Evolutionary conservation across 1,139 yeast species (phyloP), one percentile per base, ranked within the genome.

Genomic region (Debaryomyces coudertii): DNA sequence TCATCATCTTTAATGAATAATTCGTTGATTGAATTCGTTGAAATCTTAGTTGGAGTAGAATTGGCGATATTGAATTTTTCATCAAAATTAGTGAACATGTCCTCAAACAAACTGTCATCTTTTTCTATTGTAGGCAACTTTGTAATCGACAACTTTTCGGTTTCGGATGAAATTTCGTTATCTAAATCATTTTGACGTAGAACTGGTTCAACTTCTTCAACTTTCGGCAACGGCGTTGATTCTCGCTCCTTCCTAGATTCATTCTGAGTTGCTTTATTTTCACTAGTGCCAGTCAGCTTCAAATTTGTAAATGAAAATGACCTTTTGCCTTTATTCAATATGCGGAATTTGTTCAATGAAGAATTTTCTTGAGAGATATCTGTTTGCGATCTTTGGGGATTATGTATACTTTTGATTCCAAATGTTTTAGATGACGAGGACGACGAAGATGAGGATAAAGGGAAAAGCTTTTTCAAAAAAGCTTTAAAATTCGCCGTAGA

Each of bases 1-100:
- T 75, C 79, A 48, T 74, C 79, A 56, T 75, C 79, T 44, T 61
- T 63, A 47, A 75, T 63, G 48, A 71, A 68, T 29, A 74, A 74
- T 28, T 66, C 70, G 34, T 58, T 62, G n/a, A 59, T 46, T 3
- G 45, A 38, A 43, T 56, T 58, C 28, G 58, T 50, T 22, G 54
- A 42, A 30, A 53, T 41, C 44, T 52, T 50, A 47, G 57, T 38
- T 12, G 31, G 29, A 20, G 36, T 20, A n/a, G 28, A 11, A 36
- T 61, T 55, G 39, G 63, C 57, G 44, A 53, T 44, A 22, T 62
- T 60, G 39, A 63, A 52, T 38, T 56, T 58, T 22, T 60, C 68
- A 43, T 65, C 68, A 47, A 69, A 65, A 11, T 62, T 61, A 18
- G 47, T 47, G 56, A 71, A 53, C 55, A 71, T 56, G 42, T 71